A percentile compares a stretch with the other conserved stretches of the same genome.
Conservation (phyloP, 495 filamentous ascomycete species). For the Penicillium steckii region DNA sequence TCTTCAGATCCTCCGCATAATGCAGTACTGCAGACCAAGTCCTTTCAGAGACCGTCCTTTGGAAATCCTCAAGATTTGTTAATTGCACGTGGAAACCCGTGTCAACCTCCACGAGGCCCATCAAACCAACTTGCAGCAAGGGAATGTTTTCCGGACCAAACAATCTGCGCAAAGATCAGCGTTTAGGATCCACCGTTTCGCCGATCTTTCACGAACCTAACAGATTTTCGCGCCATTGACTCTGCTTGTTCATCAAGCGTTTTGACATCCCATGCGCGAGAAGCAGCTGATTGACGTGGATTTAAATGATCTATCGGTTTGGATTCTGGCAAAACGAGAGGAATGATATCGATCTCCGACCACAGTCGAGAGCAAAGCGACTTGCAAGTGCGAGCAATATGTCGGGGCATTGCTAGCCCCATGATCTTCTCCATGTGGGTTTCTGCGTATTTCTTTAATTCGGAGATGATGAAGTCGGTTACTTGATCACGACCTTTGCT, state of each 20-base stretch:
- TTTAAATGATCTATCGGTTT: slow-evolving; percentile 21
- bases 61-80: slow-evolving; percentile 61
- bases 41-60: slow-evolving; percentile 53
- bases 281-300: slow-evolving; percentile 1
- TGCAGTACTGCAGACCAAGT: slow-evolving; percentile 72
- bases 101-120: slow-evolving; percentile 76
- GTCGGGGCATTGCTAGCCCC: slow-evolving; percentile 45
- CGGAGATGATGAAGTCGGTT: slow-evolving; percentile 48
- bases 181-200: not conserved
- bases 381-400: slow-evolving; percentile 52
- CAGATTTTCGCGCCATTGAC: slow-evolving; percentile 79
- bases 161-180: slow-evolving; percentile 46
- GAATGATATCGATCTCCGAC: slow-evolving; percentile 75
- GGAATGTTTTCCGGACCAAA: slow-evolving; percentile 77
- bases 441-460: slow-evolving; percentile 56
- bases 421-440: slow-evolving; percentile 66
- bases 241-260: slow-evolving; percentile 82
- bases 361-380: slow-evolving; percentile 71
- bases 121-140: slow-evolving; percentile 70
- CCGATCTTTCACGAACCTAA: slow-evolving; percentile 50
- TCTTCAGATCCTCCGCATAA: slow-evolving; percentile 65
- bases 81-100: slow-evolving; percentile 61
- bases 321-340: slow-evolving; percentile 51
- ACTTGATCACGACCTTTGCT: slow-evolving; percentile 40
- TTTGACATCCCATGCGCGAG: slow-evolving; percentile 45